Base-by-base conservation (phyloP, 2,329 filamentous ascomycete genomes). In the Rhynchosporium agropyri region DNA sequence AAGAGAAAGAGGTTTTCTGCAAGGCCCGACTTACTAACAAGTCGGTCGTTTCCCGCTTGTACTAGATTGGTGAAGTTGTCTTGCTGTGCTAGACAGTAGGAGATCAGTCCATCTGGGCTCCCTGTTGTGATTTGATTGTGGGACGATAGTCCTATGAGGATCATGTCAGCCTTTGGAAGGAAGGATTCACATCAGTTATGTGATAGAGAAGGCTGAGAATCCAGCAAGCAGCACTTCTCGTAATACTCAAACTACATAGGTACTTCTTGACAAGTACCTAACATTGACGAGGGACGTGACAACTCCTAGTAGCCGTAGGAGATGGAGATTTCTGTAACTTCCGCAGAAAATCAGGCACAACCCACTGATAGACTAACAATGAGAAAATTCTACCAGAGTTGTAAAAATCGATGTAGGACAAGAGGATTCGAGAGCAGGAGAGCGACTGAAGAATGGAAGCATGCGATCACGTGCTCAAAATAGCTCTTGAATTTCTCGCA, bases 31-130 rank as follows among this genome's bases (percentile, higher is more conserved):
- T 50, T 62, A 65, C 67, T 63, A 54, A 56, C 63, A 7, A 71
- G 48, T 61, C 68, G 67, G 28, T 69, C 67, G 63, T 78, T 78
- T 50, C 76, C 75, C 15, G 76, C 75, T 48, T 76, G 65, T 9
- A 76, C 75, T 36, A 73, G 67, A 0, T 67, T 70, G 0, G 63
- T 64, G 9, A 68, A 68, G 8, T 71, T 59, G 10, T 74, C 65
- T 56, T 70, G 66, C 20, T 68, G 61, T 55, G 60, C 63, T 31
- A 74, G 50, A 50, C 66, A 64, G 15, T 57, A 42, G 28, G 68
- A 42, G 10, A 70, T 42, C 38, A 68, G 55, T 3, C 65, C 69
- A 31, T 75, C 72, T 8, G 67, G 55, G 45, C 59, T 71, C 8
- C 77, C 77, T 38, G 74, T 73, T 28, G 66, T 58, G n/a, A 51